A percentile compares a stretch with the other conserved stretches of the same genome.
Evolutionary conservation across 108 stramenopile genomes (phyloP).

Genomic region (Skeletonema marinoi): DNA sequence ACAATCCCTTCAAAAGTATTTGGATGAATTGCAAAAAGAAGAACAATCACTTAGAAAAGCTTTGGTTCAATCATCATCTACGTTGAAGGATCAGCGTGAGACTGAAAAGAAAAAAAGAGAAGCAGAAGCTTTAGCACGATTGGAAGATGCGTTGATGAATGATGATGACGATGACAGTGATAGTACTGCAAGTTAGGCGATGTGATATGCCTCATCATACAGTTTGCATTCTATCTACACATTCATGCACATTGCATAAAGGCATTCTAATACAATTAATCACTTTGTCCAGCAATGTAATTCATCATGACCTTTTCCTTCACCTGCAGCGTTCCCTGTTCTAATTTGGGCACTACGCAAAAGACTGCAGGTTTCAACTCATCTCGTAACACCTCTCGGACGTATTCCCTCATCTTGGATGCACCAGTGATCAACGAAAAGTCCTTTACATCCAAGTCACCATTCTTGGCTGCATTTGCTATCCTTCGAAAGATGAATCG

Average conservation of each 20-base stretch:
- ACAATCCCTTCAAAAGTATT: not conserved
- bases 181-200: not conserved
- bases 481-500: constrained; percentile 58
- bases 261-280: constrained; percentile 8
- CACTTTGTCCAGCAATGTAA: constrained; percentile 33
- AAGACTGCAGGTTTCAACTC: constrained; percentile 60
- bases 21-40: not conserved
- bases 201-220: not conserved
- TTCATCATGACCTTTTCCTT: constrained; percentile 34
- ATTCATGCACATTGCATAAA: not conserved
- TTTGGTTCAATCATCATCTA: not conserved
- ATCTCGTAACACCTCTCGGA: constrained; percentile 53
- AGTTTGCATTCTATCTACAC: not conserved
- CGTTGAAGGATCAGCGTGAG: constrained; percentile 1
- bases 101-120: not conserved
- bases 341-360: constrained; percentile 47
- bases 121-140: constrained; percentile 20
- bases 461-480: constrained; percentile 6
- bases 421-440: constrained; percentile 76
- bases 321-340: constrained; percentile 56
- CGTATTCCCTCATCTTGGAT: constrained; percentile 56
- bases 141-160: constrained; percentile 18
- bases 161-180: constrained; percentile 8
- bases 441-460: constrained; percentile 44
- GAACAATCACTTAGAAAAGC: not conserved